Base-by-base conservation (phyloP, 2,329 filamentous ascomycete species). In the Mycosphaerella sp. region DNA sequence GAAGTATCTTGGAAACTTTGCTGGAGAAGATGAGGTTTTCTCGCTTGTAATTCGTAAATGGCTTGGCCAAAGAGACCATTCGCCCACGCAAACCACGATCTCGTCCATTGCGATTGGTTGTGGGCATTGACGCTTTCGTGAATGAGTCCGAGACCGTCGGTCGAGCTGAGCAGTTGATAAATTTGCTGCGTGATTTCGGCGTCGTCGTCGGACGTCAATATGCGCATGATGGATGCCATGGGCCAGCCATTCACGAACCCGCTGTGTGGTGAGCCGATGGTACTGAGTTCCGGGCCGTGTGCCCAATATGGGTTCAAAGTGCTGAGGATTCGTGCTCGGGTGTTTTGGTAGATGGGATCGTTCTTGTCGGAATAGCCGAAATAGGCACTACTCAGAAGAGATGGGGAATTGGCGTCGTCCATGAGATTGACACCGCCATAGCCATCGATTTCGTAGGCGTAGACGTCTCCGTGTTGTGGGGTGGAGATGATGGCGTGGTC, bases 391-490 rank as follows among this genome's bases (percentile, higher is more conserved):
- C 39, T 45, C 7, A 87, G 75, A 2, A 86, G 75, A 12, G 79
- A 83, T 0, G 84, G 83, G 44, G 86, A 80, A 57, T 86, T 86
- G 36, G 84, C 82, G 40, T 86, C 83, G 61, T 86, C 84, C 83
- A 86, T 86, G 43, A 84, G 72, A 56, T 79, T 83, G 49, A 65
- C 62, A 11, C 53, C 53, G 3, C 53, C 72, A 58, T 70, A 76
- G 17, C 74, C 74, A 49, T 76, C 74, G 34, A 76, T 65, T 58
- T 76, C 74, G 54, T 70, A 76, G 8, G 74, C 73, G 54, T 74
- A 76, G 12, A 75, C 65, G 21, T 67, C 64, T 45, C 72, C 70
- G 34, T 66, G 66, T 5, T 59, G 64, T 1, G 66, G 60, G 29
- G 70, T 67, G 9, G 65, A 57, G n/a, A 73, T 64, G 1, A 73